Evolutionary conservation across 306 rosid species (phyloP).

Genomic region (Quercus ilex): DNA sequence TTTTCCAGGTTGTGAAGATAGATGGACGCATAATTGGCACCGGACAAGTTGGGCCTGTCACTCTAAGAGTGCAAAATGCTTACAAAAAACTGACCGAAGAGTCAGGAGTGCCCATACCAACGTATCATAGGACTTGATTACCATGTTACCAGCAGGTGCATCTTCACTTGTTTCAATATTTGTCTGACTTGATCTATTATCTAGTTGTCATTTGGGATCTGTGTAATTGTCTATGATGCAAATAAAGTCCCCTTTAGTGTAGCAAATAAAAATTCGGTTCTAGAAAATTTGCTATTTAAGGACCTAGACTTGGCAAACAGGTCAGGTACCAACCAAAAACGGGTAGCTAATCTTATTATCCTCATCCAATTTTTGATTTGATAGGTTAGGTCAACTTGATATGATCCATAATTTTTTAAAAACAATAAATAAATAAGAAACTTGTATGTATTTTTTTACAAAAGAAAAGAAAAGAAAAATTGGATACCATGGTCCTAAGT

Average conservation of each 20-base stretch:
- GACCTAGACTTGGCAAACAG: no score
- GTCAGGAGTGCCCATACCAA: conserved; percentile 60
- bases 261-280: not conserved
- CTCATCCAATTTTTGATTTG: no score
- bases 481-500: no score
- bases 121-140: conserved; percentile 19
- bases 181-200: conserved; percentile 14
- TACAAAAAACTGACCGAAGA: conserved; percentile 64
- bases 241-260: not conserved
- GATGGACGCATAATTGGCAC: conserved; percentile 80
- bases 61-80: conserved; percentile 63
- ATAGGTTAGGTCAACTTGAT: no score
- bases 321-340: no score
- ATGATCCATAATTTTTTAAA: no score
- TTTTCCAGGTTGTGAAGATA: conserved; percentile 74
- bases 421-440: no score
- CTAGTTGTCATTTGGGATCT: not conserved
- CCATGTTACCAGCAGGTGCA: conserved; percentile 5
- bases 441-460: no score
- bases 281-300: not conserved
- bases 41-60: conserved; percentile 76
- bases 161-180: conserved; percentile 8
- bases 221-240: not conserved
- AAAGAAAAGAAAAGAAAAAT: no score
- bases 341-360: no score